Evolutionary conservation across 208 protist species (phyloP).

Genomic region (Leptomonas pyrrhocoris): DNA sequence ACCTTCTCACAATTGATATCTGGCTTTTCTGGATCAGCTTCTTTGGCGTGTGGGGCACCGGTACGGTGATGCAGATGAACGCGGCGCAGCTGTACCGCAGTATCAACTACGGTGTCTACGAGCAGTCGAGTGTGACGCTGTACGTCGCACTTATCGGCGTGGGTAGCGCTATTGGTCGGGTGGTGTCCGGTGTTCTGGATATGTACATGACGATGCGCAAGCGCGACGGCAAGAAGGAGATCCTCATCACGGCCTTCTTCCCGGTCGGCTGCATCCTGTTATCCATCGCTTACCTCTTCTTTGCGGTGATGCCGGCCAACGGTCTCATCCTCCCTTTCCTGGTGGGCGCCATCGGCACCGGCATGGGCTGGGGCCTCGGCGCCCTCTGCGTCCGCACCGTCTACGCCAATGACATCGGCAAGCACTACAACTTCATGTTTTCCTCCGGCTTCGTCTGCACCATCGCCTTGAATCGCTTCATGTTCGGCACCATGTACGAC

Average conservation of each 20-base stretch:
- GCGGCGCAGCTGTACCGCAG: slow-evolving; percentile 76
- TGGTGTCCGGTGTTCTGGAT: slow-evolving; percentile 56
- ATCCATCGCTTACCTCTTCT: slow-evolving; percentile 55
- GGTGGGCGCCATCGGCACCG: slow-evolving; percentile 61
- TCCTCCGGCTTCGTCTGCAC: slow-evolving; percentile 64
- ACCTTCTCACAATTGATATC: slow-evolving; percentile 64
- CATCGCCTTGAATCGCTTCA: slow-evolving; percentile 77
- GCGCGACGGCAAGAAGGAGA: slow-evolving; percentile 26
- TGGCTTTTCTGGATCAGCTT: slow-evolving; percentile 74
- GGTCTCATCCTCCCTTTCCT: slow-evolving; percentile 69
- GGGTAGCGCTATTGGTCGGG: slow-evolving; percentile 70
- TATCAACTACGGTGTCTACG: slow-evolving; percentile 49
- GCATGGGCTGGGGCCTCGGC: slow-evolving; percentile 66
- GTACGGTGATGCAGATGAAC: slow-evolving; percentile 77
- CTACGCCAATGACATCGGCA: slow-evolving; percentile 75
- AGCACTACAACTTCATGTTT: slow-evolving; percentile 88
- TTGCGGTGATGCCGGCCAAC: slow-evolving; percentile 50
- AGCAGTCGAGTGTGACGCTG: slow-evolving; percentile 43
- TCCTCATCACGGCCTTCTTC: slow-evolving; percentile 62
- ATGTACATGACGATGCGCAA: slow-evolving; percentile 51
- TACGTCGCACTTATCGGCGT: slow-evolving; percentile 73
- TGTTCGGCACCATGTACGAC: slow-evolving; percentile 85
- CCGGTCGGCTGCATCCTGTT: slow-evolving; percentile 42
- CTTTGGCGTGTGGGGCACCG: slow-evolving; percentile 79
- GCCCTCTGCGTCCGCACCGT: slow-evolving; percentile 62